A percentile compares a stretch with the other conserved stretches of the same genome.
Evolutionary conservation across 345 rosid species (phyloP).

Genomic region (Linum usitatissimum): DNA sequence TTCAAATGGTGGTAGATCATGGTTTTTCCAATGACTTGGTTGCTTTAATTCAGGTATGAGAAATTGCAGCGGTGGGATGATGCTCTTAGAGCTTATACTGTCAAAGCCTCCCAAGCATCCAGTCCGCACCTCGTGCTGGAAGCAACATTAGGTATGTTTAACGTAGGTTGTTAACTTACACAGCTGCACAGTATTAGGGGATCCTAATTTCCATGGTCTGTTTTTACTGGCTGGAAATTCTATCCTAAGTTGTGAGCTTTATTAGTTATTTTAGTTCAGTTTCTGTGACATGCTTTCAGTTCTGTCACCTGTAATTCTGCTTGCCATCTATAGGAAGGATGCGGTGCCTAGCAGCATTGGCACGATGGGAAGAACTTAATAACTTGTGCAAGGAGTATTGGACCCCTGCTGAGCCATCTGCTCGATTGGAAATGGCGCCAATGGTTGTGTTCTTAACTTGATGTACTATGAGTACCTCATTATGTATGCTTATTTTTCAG

Average conservation of each 20-base stretch:
- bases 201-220: neutral
- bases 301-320: constrained; percentile 15
- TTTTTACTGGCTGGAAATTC: neutral
- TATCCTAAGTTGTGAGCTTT: neutral
- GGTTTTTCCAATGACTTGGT: constrained; percentile 3
- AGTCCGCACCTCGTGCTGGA: constrained; percentile 69
- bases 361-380: constrained; percentile 97
- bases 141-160: constrained; percentile 63
- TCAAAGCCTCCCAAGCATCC: constrained; percentile 66
- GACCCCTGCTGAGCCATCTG: constrained; percentile 95
- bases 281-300: neutral
- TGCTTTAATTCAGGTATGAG: constrained; percentile 55
- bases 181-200: neutral
- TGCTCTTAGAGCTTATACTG: constrained; percentile 91
- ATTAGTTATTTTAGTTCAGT: neutral
- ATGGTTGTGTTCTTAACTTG: constrained; percentile 48
- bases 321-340: constrained; percentile 54
- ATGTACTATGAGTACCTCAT: constrained; percentile 9
- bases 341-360: constrained; percentile 97
- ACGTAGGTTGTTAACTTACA: neutral
- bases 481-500: constrained; percentile 13
- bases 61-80: constrained; percentile 99
- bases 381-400: constrained; percentile 92
- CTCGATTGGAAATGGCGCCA: constrained; percentile 98
- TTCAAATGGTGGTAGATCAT: neutral